These are phyloP conservation scores for Entomortierella chlamydospora DNA, from an alignment of 192 early-diverging fungal genomes.

Conservation along the genomic window DNA sequence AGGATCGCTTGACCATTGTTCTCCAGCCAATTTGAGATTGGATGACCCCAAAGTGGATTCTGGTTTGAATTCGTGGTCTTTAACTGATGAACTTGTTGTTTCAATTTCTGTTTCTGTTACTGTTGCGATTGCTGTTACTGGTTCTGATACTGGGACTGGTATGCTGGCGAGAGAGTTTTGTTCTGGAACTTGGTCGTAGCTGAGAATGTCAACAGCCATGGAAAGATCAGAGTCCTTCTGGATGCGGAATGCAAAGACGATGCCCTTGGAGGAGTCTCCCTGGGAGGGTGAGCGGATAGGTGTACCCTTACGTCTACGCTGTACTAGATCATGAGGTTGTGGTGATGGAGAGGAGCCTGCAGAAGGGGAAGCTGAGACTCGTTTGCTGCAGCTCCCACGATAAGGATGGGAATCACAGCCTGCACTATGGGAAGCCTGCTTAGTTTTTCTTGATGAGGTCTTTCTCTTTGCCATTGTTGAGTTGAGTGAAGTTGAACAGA, in stretches of 20 bases:
- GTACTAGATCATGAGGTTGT: conserved; percentile 45
- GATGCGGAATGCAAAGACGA: conserved; percentile 53
- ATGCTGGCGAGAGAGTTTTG: too few species aligned
- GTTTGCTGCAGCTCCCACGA: conserved; percentile 25
- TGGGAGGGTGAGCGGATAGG: conserved; percentile 49
- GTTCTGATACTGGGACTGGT: neutral
- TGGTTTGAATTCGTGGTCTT: conserved; percentile 1
- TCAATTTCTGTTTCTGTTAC: conserved; percentile 6
- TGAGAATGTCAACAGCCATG: conserved; percentile 54
- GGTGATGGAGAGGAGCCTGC: conserved; percentile 44
- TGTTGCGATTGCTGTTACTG: neutral
- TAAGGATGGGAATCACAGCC: conserved; percentile 17
- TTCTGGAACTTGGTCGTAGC: conserved; percentile 39
- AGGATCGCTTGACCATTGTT: conserved; percentile 50
- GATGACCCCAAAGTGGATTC: too few species aligned
- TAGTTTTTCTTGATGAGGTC: conserved; percentile 29
- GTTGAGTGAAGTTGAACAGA: neutral
- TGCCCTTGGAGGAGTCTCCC: conserved; percentile 44
- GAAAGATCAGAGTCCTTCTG: conserved; percentile 46
- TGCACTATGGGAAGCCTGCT: conserved; percentile 4
- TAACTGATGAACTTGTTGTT: conserved; percentile 1
- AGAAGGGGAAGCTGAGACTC: conserved; percentile 35
- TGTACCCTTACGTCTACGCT: conserved; percentile 42
- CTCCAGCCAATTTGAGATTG: conserved; percentile 23
- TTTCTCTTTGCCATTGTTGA: conserved; percentile 43